Evolutionary conservation across 2,329 filamentous ascomycete species (phyloP).

Genomic region (Oidium heveae): DNA sequence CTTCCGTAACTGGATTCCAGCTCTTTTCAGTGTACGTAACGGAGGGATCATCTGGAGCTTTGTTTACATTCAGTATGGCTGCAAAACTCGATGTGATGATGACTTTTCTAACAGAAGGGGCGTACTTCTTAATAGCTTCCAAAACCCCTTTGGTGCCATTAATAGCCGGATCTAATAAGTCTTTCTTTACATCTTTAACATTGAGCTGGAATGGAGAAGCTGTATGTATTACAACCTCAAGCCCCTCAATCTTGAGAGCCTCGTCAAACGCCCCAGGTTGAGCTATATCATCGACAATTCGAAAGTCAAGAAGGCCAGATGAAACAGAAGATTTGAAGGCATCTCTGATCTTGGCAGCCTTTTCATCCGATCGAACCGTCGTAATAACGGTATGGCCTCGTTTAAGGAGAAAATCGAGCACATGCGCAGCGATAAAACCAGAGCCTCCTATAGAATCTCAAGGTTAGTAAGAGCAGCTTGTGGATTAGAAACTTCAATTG

Average conservation of each 20-base stretch:
- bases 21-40: slow-evolving; percentile 18
- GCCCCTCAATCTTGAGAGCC: slow-evolving; percentile 20
- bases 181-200: slow-evolving; percentile 6
- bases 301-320: slow-evolving; percentile 14
- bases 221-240: slow-evolving; percentile 49
- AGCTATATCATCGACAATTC: slow-evolving; percentile 46
- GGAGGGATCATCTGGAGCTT: slow-evolving; percentile 15
- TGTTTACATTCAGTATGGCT: slow-evolving; percentile 22
- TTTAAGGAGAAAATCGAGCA: slow-evolving; percentile 19
- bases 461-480: neutral
- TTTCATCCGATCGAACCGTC: slow-evolving; percentile 21
- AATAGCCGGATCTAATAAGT: slow-evolving; percentile 26
- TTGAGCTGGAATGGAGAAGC: slow-evolving; percentile 22
- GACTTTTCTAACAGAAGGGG: slow-evolving; percentile 12
- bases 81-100: slow-evolving; percentile 39
- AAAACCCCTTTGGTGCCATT: slow-evolving; percentile 24
- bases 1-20: slow-evolving; percentile 25
- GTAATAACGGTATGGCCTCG: slow-evolving; percentile 15
- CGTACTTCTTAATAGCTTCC: slow-evolving; percentile 18
- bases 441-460: slow-evolving; percentile 13
- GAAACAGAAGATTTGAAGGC: slow-evolving; percentile 11
- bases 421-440: slow-evolving; percentile 25
- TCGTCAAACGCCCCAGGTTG: slow-evolving; percentile 39
- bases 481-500: neutral
- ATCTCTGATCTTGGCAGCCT: slow-evolving; percentile 17